Evolutionary conservation across 257 asterid species (phyloP).

Genomic region (Solanum ahanhuiri): DNA sequence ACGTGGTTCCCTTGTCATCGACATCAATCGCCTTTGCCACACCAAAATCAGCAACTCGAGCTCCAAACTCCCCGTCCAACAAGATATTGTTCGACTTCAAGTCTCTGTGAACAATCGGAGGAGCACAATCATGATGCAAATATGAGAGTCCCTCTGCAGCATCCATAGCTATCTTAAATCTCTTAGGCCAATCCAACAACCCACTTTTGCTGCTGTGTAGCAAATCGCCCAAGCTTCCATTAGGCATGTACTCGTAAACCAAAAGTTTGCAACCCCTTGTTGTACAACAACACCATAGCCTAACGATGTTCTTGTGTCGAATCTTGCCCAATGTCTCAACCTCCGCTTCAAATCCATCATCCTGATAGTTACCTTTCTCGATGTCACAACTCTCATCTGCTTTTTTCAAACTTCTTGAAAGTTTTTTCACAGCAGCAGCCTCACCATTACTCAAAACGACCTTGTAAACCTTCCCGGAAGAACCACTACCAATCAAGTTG

Average conservation of each 20-base stretch:
- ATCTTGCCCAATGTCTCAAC: slow-evolving; percentile 84
- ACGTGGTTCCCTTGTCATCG: slow-evolving; percentile 35
- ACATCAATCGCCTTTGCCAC: slow-evolving; percentile 74
- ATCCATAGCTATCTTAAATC: slow-evolving; percentile 80
- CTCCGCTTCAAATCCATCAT: slow-evolving; percentile 66
- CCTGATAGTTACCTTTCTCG: slow-evolving; percentile 47
- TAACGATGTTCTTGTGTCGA: slow-evolving; percentile 85
- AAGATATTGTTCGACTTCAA: slow-evolving; percentile 83
- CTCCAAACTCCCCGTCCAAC: slow-evolving; percentile 66
- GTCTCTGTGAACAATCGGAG: slow-evolving; percentile 88
- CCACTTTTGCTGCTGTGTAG: slow-evolving; percentile 78
- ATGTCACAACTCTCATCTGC: slow-evolving; percentile 41
- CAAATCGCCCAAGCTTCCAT: slow-evolving; percentile 84
- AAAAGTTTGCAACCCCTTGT: slow-evolving; percentile 71
- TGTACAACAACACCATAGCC: slow-evolving; percentile 82
- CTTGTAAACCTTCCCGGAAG: slow-evolving; percentile 94
- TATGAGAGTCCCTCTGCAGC: slow-evolving; percentile 92
- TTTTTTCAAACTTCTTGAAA: slow-evolving; percentile 44
- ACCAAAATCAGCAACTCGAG: slow-evolving; percentile 92
- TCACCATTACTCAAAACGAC: slow-evolving; percentile 75
- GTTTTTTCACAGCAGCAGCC: slow-evolving; percentile 79
- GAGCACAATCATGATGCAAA: slow-evolving; percentile 84
- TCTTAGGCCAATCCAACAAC: slow-evolving; percentile 69
- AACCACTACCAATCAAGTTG: slow-evolving; percentile 79
- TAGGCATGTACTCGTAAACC: slow-evolving; percentile 95